Evolutionary conservation across 116 monocot genomes (phyloP), one percentile per base, ranked within the genome.

Genomic region (Cymodocea nodosa): DNA sequence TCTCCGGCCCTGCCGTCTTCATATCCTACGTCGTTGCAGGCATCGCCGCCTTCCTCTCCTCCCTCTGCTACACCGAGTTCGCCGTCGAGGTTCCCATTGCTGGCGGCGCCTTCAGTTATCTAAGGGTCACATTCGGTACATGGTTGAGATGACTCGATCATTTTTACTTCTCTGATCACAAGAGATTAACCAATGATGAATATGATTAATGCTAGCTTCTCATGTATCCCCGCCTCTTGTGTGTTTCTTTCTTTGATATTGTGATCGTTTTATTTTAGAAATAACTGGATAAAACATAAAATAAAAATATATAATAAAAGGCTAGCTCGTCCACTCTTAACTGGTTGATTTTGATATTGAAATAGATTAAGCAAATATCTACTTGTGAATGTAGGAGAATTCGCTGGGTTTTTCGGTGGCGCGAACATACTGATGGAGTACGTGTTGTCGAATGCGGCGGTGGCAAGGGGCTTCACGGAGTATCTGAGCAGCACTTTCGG

Each of bases 31-130:
- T 78, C 54, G 35, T 89, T 6, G 88, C 88, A 23, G 88, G 84
- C 2, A 37, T 82, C 7, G 79, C 77, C 0, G 88, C 88, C 17
- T 73, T 89, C 30, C 84, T 89, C 40, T 89, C 88, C 16, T 81
- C 88, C 23, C 35, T 89, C 22, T 89, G 88, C 73, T 89, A 89
- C 79, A 73, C 82, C 24, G 88, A 89, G 34, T 89, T 89, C 82
- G 75, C 88, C 20, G 77, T 89, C n/a, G 79, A 80, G 56, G 52
- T 84, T 4, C 88, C 88, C 0, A 82, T 79, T 0, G 84, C 88
- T 12, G 88, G 88, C 37, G 88, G 88, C 11, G 88, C 88, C 19
- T 89, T 89, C 55, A 89, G 84, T 64, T 89, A 89, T 66, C 77
- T 89, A 10, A 79, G 88, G 39, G 73, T 89, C 20, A 84, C 88